These are phyloP conservation scores for Chlorella sp. DNA, from an alignment of 139 green algal genomes.

Conservation along the genomic window DNA sequence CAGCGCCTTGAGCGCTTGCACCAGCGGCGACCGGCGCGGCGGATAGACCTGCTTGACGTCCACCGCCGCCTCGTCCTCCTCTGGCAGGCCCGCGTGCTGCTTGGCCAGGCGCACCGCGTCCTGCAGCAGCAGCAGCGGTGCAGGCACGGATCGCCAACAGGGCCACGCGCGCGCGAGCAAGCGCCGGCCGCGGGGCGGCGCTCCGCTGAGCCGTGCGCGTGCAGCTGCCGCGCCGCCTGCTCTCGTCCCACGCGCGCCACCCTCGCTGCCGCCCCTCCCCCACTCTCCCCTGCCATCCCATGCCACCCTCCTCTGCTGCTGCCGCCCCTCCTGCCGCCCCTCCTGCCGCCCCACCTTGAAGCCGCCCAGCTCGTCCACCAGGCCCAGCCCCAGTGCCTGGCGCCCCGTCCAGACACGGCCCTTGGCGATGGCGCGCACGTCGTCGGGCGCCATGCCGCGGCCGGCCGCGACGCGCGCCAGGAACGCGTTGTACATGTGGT, in stretches of 20 bases:
- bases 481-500: constrained; percentile 60
- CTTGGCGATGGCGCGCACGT: constrained; percentile 53
- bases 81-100: constrained; percentile 57
- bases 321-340: too few relatives aligned
- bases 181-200: too few relatives aligned
- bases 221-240: too few relatives aligned
- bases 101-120: constrained; percentile 75
- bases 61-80: constrained; percentile 39
- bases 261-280: too few relatives aligned
- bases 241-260: too few relatives aligned
- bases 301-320: too few relatives aligned
- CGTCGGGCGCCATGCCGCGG: constrained; percentile 44
- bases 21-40: neutral
- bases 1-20: neutral
- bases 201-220: too few relatives aligned
- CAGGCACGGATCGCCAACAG: too few relatives aligned
- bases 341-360: too few relatives aligned
- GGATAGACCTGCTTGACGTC: constrained; percentile 21
- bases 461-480: constrained; percentile 34
- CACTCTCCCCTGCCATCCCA: too few relatives aligned
- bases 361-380: constrained; percentile 91
- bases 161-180: too few relatives aligned
- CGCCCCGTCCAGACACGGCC: constrained; percentile 87
- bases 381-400: constrained; percentile 56
- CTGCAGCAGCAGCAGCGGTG: too few relatives aligned